A percentile compares a stretch with the other conserved stretches of the same genome.
Conservation (phyloP, 2,329 filamentous ascomycete species). For the Lachnellula subtilissima region DNA sequence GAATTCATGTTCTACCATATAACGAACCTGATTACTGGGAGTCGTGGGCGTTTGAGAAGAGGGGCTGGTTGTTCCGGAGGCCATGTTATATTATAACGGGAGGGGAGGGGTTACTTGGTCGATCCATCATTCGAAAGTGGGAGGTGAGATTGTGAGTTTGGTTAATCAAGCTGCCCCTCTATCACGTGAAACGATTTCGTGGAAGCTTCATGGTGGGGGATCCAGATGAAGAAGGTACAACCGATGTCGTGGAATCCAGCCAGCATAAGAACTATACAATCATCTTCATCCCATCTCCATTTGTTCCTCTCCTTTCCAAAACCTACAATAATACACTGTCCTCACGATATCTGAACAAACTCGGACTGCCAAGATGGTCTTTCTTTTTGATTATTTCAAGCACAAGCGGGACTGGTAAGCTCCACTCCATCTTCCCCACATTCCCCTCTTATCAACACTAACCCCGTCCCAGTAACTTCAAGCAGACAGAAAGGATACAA, state of each 20-base stretch:
- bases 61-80: not conserved
- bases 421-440: not conserved
- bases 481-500: constrained; percentile 68
- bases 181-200: not conserved
- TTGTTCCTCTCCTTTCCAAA: not conserved
- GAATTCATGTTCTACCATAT: constrained; percentile 8
- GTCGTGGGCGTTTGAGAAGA: not conserved
- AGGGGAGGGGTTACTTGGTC: not conserved
- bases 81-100: not conserved
- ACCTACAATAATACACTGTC: not conserved
- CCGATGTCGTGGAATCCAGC: constrained; percentile 8
- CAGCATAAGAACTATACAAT: not conserved
- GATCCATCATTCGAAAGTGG: not conserved
- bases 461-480: constrained; percentile 56
- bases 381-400: constrained; percentile 31
- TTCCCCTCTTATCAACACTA: constrained; percentile 25
- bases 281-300: not conserved
- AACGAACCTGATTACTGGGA: not conserved
- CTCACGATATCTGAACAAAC: not conserved
- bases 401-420: constrained; percentile 31
- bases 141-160: not conserved
- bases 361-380: constrained; percentile 27
- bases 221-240: constrained; percentile 18
- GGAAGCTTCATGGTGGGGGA: not conserved
- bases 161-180: not conserved